Base-by-base conservation (phyloP, 2,329 filamentous ascomycete species). In the Laburnicola sp. region DNA sequence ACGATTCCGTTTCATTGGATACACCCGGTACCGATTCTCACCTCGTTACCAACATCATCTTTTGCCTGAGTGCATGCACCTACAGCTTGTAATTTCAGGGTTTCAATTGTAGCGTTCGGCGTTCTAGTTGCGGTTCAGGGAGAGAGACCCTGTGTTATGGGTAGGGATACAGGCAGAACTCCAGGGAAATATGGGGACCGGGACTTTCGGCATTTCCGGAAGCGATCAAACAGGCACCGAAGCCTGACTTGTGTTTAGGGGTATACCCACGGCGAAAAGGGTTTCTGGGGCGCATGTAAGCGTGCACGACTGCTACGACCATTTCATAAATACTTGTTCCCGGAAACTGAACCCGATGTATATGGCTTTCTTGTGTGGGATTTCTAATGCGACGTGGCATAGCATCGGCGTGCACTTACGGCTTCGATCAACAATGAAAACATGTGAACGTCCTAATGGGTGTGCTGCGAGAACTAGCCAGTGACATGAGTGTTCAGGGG, bases 91-190 rank as follows among this genome's bases (percentile, higher is more conserved):
- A 21, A 37, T 48, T 50, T 37, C 45, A 49, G 57, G 43, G 27
- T 56, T 54, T 55, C 40, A 38, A 51, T 50, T 54, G 51, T 48
- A 59, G 59, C 51, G 52, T 58, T 48, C 25, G 63, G 61, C 58
- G 59, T 61, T 61, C 42, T n/a, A n/a, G n/a, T 42, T 46, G 48
- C 27, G 40, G 30, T 44, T 27, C 34, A 37, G 48, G 48, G 21
- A 39, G 31, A 48, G 22, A 40, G 32, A 51, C 52, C 43, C 45
- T 23, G 54, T 48, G 54, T 54, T 28, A 35, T 32, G 54, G 49
- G 38, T 36, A 42, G 32, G 45, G 42, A 45, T 40, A 42, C 23
- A 31, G 41, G 50, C 26, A 37, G 41, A 23, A 48, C 4, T 35
- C 16, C 36, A 22, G 23, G 9, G 51, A n/a, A 27, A 46, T 54